These are phyloP conservation scores for Penicillium coprophilum DNA, from an alignment of 495 filamentous ascomycete genomes.

Conservation along the genomic window DNA sequence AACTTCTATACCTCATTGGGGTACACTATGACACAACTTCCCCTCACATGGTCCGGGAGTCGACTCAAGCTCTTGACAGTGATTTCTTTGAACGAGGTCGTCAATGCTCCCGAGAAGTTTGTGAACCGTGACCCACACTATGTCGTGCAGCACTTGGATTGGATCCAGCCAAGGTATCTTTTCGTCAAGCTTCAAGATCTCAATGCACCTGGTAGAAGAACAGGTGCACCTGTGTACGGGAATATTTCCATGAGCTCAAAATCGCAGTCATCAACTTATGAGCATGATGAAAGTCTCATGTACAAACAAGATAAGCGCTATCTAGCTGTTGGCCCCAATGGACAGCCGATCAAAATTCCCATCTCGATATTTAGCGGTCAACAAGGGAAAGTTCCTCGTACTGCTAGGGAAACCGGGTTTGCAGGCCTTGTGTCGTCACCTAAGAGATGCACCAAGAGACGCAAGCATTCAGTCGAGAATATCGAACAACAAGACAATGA, in stretches of 20 bases:
- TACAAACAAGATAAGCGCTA: constrained; percentile 57
- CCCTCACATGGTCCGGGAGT: constrained; percentile 61
- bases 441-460: constrained; percentile 15
- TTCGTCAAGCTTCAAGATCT: constrained; percentile 55
- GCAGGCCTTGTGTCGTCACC: not conserved
- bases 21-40: constrained; percentile 45
- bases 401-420: not conserved
- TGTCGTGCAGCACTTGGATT: constrained; percentile 75
- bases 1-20: constrained; percentile 54
- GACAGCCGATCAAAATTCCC: constrained; percentile 46
- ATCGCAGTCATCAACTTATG: not conserved
- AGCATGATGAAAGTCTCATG: not conserved
- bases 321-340: constrained; percentile 39
- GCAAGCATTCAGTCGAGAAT: not conserved
- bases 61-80: constrained; percentile 55
- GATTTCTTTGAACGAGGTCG: constrained; percentile 84
- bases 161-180: constrained; percentile 90
- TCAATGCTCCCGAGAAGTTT: constrained; percentile 70
- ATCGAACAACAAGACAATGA: constrained; percentile 10
- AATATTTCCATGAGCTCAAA: too few relatives aligned
- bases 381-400: constrained; percentile 16
- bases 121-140: constrained; percentile 54
- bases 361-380: constrained; percentile 49
- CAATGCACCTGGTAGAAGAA: not conserved
- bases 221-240: not conserved